phyloP scores from a whole-genome alignment of 805 yeast genomes.

The Cyberlindnera samutprakarnensis region DNA sequence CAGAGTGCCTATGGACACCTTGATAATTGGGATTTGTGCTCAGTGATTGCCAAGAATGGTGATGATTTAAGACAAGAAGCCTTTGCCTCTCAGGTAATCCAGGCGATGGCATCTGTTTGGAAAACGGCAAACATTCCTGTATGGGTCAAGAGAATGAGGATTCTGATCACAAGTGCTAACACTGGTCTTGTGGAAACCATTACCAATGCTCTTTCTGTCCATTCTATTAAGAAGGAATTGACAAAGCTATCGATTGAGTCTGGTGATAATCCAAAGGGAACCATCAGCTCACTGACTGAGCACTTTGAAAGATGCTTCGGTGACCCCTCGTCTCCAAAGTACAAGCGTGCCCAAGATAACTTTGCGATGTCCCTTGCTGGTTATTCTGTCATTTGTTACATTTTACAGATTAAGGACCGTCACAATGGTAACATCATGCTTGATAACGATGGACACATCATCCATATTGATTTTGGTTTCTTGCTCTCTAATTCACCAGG shows the following conservation, averaged over 20 bases:
- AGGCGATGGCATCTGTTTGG: conserved; percentile 85
- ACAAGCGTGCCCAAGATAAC: conserved; percentile 71
- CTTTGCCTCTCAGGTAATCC: conserved; percentile 90
- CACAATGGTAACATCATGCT: conserved; percentile 98
- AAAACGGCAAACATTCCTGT: conserved; percentile 55
- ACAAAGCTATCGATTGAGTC: conserved; percentile 64
- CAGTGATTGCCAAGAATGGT: conserved; percentile 95
- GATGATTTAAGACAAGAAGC: conserved; percentile 96
- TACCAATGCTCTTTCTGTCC: conserved; percentile 88
- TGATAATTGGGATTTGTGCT: conserved; percentile 90
- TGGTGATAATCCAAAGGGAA: conserved; percentile 64
- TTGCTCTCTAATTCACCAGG: conserved; percentile 93
- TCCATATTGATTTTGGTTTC: conserved; percentile 94
- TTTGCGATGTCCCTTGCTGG: conserved; percentile 86
- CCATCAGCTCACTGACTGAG: conserved; percentile 65
- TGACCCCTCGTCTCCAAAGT: conserved; percentile 41
- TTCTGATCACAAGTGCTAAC: conserved; percentile 81
- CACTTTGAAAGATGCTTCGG: conserved; percentile 80
- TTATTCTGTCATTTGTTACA: conserved; percentile 83
- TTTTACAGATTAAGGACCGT: conserved; percentile 89
- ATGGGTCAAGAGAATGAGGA: conserved; percentile 94
- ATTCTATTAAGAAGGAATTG: conserved; percentile 87
- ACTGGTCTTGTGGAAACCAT: conserved; percentile 95
- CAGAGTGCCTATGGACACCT: conserved; percentile 78
- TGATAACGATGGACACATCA: conserved; percentile 90